phyloP scores from a whole-genome alignment of 179 eudicot species.

The Beta corolliflora region DNA sequence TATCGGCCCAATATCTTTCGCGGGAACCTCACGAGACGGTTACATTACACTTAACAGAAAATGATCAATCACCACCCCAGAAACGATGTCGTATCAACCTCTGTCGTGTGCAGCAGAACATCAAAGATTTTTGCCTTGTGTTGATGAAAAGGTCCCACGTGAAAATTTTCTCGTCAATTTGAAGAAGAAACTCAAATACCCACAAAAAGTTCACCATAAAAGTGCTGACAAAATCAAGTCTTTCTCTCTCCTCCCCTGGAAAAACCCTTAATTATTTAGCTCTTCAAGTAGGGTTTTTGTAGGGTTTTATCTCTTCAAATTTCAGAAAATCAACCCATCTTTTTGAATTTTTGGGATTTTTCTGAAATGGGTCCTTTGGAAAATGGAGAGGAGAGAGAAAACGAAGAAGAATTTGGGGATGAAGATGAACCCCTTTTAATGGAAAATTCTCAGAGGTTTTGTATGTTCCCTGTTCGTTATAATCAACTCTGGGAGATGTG shows the following conservation, averaged over 20 bases:
- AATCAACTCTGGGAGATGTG: slow-evolving; percentile 81
- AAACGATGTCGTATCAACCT: too few species aligned
- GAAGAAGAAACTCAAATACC: not conserved
- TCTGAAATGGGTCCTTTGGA: slow-evolving; percentile 50
- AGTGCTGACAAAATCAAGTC: not conserved
- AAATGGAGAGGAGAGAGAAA: slow-evolving; percentile 32
- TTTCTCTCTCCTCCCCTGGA: not conserved
- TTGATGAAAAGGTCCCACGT: not conserved
- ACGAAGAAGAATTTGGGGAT: slow-evolving; percentile 8
- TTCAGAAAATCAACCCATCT: not conserved
- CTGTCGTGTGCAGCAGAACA: too few species aligned
- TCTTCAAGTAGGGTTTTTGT: not conserved
- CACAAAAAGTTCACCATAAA: not conserved
- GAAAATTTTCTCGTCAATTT: not conserved
- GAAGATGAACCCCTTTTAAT: slow-evolving; percentile 50
- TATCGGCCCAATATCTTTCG: too few species aligned
- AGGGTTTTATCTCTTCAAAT: not conserved
- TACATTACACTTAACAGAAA: too few species aligned
- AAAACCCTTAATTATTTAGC: not conserved
- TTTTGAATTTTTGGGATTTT: not conserved
- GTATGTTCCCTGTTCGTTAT: slow-evolving; percentile 67
- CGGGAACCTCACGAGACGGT: too few species aligned
- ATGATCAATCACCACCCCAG: too few species aligned
- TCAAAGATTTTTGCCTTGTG: too few species aligned
- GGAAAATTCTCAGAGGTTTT: slow-evolving; percentile 53